Base-by-base conservation (phyloP, 2,329 filamentous ascomycete genomes). In the Pseudopithomyces chartarum region DNA sequence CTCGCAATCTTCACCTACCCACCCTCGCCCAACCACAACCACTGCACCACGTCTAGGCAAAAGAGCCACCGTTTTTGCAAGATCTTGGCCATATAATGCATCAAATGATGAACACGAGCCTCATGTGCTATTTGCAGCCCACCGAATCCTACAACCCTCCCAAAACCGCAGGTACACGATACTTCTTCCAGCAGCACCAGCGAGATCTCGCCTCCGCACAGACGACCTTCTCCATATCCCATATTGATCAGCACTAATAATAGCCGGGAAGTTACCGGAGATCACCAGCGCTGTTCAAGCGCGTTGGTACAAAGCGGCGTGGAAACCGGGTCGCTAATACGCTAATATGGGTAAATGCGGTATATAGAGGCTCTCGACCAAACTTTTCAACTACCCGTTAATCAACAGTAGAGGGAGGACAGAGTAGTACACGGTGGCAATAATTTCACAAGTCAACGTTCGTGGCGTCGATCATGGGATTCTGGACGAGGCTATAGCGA, bases 271-370 rank as follows among this genome's bases (percentile, higher is more conserved):
- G 8, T 32, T 5, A 40, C n/a, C 38, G 17, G 38, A 6, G n/a
- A 17, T 2, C 38, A 40, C 13, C n/a, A 19, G 15, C 34, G 34
- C 6, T 6, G 17, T 22, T 38, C 48, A 42, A 22, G 36, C 36
- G 22, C 17, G 38, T 12, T n/a, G 36, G 19, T 42, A 15, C 23
- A 12, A 42, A 33, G 48, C 17, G 43, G 51, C 50, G 50, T 36
- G 11, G 33, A 46, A 46, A 36, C 44, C 34, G 47, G 54, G 43
- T 40, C 54, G 34, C 43, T 45, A 50, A 26, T 26, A 22, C 47
- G 29, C 34, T 55, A 58, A 58, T 58, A 54, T 58, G 56, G 56
- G 29, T 58, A 58, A 58, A 58, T 58, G 32, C 22, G 33, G 40
- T 42, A 33, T 26, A 17, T 23, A 50, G 23, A 50, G 8, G 52